A percentile compares a stretch with the other conserved stretches of the same genome.
Evolutionary conservation across 345 rosid species (phyloP).

Genomic region (Heritiera fomes): DNA sequence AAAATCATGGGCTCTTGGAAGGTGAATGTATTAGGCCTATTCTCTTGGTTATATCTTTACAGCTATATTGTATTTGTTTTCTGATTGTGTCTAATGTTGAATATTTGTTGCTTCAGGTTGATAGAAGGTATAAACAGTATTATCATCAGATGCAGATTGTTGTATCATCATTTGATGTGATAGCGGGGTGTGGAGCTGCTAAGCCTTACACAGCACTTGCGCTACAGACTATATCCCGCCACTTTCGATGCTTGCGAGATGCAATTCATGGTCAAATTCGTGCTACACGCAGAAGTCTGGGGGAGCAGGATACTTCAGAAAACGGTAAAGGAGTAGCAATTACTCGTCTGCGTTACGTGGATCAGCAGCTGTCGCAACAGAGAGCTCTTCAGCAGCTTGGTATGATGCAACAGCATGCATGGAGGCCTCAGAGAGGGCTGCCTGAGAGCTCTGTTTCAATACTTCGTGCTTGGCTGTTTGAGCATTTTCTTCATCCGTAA

Average conservation of each 20-base stretch:
- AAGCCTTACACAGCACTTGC: conserved; percentile 93
- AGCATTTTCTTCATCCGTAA: conserved; percentile 99
- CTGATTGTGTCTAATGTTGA: background rate
- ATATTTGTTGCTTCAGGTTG: conserved; percentile 57
- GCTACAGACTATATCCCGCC: conserved; percentile 87
- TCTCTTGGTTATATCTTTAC: background rate
- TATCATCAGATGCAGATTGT: conserved; percentile 96
- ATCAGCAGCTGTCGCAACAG: conserved; percentile 93
- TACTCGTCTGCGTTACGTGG: conserved; percentile 81
- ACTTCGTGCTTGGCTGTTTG: conserved; percentile 98
- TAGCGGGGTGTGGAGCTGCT: conserved; percentile 87
- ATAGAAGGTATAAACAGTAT: conserved; percentile 89
- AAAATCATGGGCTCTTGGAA: background rate
- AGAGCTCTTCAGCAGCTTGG: conserved; percentile 90
- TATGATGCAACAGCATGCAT: conserved; percentile 83
- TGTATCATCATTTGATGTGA: conserved; percentile 85
- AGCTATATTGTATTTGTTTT: background rate
- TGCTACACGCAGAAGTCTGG: conserved; percentile 67
- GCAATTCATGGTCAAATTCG: conserved; percentile 75
- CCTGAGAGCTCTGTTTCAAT: conserved; percentile 90
- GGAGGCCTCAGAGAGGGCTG: conserved; percentile 97
- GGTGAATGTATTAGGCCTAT: background rate
- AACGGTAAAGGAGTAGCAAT: conserved; percentile 66
- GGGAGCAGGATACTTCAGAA: conserved; percentile 72
- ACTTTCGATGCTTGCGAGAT: conserved; percentile 89